A percentile compares a stretch with the other conserved stretches of the same genome.
Conservation (phyloP, 2,329 filamentous ascomycete genomes). For the Colletotrichum sp. region DNA sequence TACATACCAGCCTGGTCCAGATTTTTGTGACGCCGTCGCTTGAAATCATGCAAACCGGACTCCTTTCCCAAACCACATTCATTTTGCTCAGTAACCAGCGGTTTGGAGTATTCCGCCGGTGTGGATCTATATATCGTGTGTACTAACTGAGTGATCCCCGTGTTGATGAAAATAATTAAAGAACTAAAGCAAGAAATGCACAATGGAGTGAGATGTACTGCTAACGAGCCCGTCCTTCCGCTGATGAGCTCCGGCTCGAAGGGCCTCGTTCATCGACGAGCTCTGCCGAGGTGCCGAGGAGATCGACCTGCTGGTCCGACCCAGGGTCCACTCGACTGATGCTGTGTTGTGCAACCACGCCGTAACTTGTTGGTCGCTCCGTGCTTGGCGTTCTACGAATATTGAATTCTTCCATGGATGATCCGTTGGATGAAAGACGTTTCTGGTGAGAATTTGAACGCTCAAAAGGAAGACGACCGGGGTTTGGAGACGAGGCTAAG, state of each 20-base stretch:
- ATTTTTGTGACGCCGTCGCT: conserved; percentile 20
- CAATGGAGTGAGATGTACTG: neutral
- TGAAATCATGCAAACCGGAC: conserved; percentile 6
- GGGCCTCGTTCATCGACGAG: conserved; percentile 49
- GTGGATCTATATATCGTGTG: conserved; percentile 10
- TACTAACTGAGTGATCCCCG: neutral
- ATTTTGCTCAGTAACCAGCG: neutral
- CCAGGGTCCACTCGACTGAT: conserved; percentile 60
- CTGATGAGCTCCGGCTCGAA: conserved; percentile 14
- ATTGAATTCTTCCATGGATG: conserved; percentile 55
- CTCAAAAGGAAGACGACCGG: conserved; percentile 57
- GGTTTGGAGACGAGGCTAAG: neutral
- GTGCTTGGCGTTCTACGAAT: conserved; percentile 38
- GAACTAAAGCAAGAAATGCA: neutral
- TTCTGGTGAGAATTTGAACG: conserved; percentile 55
- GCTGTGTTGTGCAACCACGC: conserved; percentile 62
- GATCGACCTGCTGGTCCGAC: conserved; percentile 44
- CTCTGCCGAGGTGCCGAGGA: conserved; percentile 61
- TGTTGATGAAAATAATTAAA: neutral
- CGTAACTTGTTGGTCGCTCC: conserved; percentile 59
- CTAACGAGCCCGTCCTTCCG: conserved; percentile 2
- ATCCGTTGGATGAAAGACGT: conserved; percentile 51
- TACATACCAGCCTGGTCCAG: conserved; percentile 12
- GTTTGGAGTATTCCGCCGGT: neutral
- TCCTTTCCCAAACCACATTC: neutral